These are phyloP conservation scores for Ophiosphaerella herpotricha DNA, from an alignment of 2,329 filamentous ascomycete species.

Conservation along the genomic window DNA sequence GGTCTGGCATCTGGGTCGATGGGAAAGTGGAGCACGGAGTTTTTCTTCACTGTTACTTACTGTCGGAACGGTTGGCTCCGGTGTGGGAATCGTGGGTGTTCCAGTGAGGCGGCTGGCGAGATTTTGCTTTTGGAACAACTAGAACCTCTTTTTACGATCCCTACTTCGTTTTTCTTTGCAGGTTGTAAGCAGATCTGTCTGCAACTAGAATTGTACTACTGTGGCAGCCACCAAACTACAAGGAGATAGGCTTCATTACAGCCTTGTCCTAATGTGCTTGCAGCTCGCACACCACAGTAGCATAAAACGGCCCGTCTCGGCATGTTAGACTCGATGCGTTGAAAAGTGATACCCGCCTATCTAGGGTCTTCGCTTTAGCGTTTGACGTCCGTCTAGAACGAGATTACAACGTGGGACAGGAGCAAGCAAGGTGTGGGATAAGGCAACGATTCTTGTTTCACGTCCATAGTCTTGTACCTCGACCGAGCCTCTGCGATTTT, in stretches of 20 bases:
- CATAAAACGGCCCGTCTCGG: background rate
- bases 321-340: background rate
- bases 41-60: background rate
- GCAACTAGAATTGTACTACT: background rate
- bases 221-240: background rate
- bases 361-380: no score
- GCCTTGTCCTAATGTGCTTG: conserved; percentile 3
- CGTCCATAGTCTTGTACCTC: no score
- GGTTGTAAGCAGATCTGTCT: background rate
- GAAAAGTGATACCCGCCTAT: background rate
- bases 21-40: background rate
- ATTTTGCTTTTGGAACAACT: background rate
- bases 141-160: no score
- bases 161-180: background rate
- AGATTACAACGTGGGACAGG: no score
- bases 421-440: no score
- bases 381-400: no score
- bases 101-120: background rate
- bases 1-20: background rate
- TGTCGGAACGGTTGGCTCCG: background rate
- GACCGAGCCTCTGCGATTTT: no score
- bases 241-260: background rate
- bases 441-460: no score
- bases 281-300: conserved; percentile 2
- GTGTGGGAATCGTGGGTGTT: background rate